These are phyloP conservation scores for Musa troglodytarum DNA, from an alignment of 176 grass and related monocot species.

Conservation along the genomic window DNA sequence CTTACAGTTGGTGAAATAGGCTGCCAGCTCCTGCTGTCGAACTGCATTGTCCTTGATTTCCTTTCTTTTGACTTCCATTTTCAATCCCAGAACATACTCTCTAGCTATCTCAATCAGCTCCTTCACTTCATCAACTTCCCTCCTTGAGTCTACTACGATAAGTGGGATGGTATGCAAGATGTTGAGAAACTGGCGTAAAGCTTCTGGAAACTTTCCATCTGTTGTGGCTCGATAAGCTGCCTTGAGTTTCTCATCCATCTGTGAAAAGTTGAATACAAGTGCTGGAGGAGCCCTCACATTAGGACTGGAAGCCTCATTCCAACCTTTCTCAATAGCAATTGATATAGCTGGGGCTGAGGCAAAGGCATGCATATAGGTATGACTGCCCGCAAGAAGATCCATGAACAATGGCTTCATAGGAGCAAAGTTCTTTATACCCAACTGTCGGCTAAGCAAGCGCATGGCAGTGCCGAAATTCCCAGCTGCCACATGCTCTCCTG, in stretches of 20 bases:
- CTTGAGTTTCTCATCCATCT: constrained; percentile 89
- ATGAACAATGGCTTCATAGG: constrained; percentile 73
- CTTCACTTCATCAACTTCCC: constrained; percentile 96
- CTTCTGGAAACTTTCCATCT: constrained; percentile 81
- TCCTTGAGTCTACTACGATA: constrained; percentile 75
- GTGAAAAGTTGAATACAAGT: constrained; percentile 76
- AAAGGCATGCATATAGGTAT: constrained; percentile 56
- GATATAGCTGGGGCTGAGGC: constrained; percentile 52
- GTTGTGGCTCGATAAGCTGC: constrained; percentile 76
- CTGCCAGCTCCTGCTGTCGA: constrained; percentile 67
- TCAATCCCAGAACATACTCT: constrained; percentile 87
- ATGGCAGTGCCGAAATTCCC: constrained; percentile 91
- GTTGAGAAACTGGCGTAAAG: constrained; percentile 68
- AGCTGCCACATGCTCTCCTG: constrained; percentile 73
- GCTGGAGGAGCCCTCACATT: constrained; percentile 76
- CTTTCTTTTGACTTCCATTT: constrained; percentile 81
- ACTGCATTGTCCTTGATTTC: constrained; percentile 45
- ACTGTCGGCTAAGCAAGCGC: constrained; percentile 76
- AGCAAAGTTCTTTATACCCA: constrained; percentile 80
- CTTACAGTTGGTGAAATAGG: constrained; percentile 86
- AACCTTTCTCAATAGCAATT: constrained; percentile 84
- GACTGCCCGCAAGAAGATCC: constrained; percentile 63
- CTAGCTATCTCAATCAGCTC: constrained; percentile 85
- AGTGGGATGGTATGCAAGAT: constrained; percentile 78
- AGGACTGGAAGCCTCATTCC: constrained; percentile 70